Conservation (phyloP, 352 stramenopile species). For the Plasmopara halstedii region DNA sequence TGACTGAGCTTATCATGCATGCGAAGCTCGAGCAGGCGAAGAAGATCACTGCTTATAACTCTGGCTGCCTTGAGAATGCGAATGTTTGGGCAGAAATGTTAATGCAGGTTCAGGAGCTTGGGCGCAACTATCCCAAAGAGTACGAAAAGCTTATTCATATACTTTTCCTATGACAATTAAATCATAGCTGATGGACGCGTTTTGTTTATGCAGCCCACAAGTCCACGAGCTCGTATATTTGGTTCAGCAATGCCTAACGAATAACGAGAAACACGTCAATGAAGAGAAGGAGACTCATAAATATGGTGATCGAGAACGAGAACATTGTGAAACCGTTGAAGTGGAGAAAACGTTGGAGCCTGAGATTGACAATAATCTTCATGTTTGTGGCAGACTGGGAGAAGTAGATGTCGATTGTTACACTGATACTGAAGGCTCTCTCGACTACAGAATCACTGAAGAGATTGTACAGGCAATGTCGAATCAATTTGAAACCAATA, state of each 20-base stretch:
- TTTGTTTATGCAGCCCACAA: constrained; percentile 21
- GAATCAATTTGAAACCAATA: constrained; percentile 47
- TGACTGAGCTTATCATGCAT: constrained; percentile 20
- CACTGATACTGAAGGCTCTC: constrained; percentile 5
- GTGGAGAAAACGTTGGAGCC: constrained; percentile 12
- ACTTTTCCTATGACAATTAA: not conserved
- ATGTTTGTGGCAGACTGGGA: constrained; percentile 12
- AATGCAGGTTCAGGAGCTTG: constrained; percentile 22
- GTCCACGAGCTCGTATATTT: constrained; percentile 34
- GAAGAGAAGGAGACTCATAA: constrained; percentile 20
- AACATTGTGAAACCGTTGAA: constrained; percentile 3
- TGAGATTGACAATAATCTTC: constrained; percentile 9
- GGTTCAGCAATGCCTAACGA: constrained; percentile 21
- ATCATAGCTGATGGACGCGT: constrained; percentile 2
- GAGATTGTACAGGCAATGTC: constrained; percentile 15
- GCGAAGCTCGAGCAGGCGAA: constrained; percentile 21
- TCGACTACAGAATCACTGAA: constrained; percentile 16
- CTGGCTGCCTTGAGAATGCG: constrained; percentile 8
- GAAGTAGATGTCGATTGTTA: constrained; percentile 15
- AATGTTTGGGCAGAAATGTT: constrained; percentile 19
- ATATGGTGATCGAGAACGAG: not conserved
- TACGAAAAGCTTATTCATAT: constrained; percentile 5
- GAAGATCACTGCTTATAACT: constrained; percentile 8
- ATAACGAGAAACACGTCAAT: constrained; percentile 20
- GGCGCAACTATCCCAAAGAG: constrained; percentile 26